Percentiles rank a stretch among this genome's conserved stretches.
Evolutionary conservation across 345 rosid species (phyloP).

Genomic region (Heritiera littoralis): DNA sequence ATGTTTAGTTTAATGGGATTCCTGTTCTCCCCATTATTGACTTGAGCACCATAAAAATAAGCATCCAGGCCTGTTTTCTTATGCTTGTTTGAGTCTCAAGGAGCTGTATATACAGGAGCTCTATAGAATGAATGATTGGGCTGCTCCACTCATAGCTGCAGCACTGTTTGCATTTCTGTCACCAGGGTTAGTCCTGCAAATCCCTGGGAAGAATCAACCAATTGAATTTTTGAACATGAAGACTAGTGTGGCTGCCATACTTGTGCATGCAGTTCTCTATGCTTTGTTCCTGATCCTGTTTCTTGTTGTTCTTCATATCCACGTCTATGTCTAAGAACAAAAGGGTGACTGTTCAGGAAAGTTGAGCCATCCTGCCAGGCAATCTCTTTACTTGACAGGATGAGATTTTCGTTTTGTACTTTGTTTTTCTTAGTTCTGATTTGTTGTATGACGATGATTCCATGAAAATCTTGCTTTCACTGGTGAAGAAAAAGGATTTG

Average conservation of each 20-base stretch:
- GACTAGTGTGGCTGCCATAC: slow-evolving; percentile 70
- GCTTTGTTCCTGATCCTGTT: slow-evolving; percentile 72
- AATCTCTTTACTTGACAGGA: neutral
- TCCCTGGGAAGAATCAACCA: slow-evolving; percentile 72
- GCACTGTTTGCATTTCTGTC: slow-evolving; percentile 81
- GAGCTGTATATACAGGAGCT: neutral
- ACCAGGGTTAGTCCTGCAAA: slow-evolving; percentile 72
- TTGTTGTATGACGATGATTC: no score
- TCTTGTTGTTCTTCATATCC: slow-evolving; percentile 66
- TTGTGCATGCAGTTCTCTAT: slow-evolving; percentile 69
- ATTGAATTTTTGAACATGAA: slow-evolving; percentile 82
- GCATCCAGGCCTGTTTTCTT: neutral
- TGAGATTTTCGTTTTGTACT: neutral
- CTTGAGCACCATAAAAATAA: neutral
- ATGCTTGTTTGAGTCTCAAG: neutral
- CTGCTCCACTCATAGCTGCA: slow-evolving; percentile 77
- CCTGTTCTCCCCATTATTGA: slow-evolving; percentile 21
- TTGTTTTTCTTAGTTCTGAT: neutral
- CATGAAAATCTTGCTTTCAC: neutral
- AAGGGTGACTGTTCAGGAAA: neutral
- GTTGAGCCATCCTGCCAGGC: neutral
- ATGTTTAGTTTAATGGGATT: slow-evolving; percentile 24
- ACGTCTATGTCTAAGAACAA: slow-evolving; percentile 48
- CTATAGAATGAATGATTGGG: slow-evolving; percentile 63
- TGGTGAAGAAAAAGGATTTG: neutral